These are phyloP conservation scores for Scleroderma bovista DNA, from an alignment of 768 basidiomycete species.

Conservation along the genomic window DNA sequence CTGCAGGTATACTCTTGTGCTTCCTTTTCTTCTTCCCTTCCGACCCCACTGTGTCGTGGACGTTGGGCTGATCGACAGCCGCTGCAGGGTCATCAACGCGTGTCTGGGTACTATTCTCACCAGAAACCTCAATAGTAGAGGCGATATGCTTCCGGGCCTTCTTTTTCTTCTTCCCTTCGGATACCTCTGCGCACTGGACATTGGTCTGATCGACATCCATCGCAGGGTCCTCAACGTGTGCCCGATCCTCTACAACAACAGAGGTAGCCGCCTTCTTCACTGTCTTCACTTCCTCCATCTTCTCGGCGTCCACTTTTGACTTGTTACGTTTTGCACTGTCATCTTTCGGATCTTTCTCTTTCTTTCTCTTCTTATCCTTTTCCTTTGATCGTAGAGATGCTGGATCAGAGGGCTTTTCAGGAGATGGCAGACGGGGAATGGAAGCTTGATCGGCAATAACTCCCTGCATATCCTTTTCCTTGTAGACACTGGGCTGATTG, in stretches of 20 bases:
- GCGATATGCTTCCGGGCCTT: conserved; percentile 10
- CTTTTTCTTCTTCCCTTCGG: conserved; percentile 12
- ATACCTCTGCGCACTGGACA: background rate
- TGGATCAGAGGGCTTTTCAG: no score
- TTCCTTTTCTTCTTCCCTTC: background rate
- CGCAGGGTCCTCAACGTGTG: conserved; percentile 13
- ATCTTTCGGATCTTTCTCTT: conserved; percentile 5
- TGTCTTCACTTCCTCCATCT: conserved; percentile 7
- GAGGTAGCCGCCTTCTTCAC: conserved; percentile 7
- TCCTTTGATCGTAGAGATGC: no score
- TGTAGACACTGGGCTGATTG: background rate
- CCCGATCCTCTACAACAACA: background rate
- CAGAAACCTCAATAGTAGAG: background rate
- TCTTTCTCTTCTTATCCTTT: conserved; percentile 21
- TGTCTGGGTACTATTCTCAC: background rate
- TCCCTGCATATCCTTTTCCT: no score
- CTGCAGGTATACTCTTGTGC: no score
- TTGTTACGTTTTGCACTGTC: conserved; percentile 4
- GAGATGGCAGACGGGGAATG: no score
- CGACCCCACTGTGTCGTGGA: background rate
- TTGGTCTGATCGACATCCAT: conserved; percentile 6
- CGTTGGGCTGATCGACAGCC: conserved; percentile 4
- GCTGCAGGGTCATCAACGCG: conserved; percentile 14
- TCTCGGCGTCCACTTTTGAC: conserved; percentile 2
- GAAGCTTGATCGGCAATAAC: no score